Percentiles rank a stretch among this genome's conserved stretches.
These are phyloP conservation scores for Fraxinus nigra DNA, from an alignment of 305 asterid species.

Conservation along the genomic window DNA sequence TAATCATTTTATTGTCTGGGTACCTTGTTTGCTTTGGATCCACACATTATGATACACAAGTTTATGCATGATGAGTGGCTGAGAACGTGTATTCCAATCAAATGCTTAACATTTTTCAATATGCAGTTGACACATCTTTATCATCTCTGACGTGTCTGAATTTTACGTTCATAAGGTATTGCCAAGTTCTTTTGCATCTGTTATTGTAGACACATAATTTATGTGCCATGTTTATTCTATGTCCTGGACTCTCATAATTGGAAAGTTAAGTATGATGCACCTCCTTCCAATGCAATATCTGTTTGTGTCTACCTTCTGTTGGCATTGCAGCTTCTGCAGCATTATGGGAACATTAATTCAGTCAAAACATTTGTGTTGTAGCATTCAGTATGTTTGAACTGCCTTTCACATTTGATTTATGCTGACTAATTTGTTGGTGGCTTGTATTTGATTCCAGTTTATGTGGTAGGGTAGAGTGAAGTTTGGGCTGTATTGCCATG, in stretches of 20 bases:
- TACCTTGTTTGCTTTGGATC: background rate
- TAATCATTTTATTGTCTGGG: background rate
- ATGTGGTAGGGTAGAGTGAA: background rate
- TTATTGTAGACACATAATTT: background rate
- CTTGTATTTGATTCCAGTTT: background rate
- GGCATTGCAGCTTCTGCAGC: slow-evolving; percentile 2
- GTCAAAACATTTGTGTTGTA: background rate
- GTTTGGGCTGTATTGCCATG: background rate
- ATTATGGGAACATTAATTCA: background rate
- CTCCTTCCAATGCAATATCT: background rate
- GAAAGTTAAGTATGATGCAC: background rate
- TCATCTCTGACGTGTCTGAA: background rate
- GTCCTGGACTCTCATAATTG: background rate
- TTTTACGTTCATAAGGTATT: background rate
- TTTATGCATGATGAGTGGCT: background rate
- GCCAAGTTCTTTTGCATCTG: background rate
- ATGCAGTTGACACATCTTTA: background rate
- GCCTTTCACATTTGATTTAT: background rate
- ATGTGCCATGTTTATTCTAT: background rate
- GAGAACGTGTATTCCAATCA: background rate
- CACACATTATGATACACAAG: background rate
- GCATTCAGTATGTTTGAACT: background rate
- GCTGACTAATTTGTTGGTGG: background rate
- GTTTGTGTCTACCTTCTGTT: background rate
- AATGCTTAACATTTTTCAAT: background rate